Evolutionary conservation across 768 basidiomycete species (phyloP), one percentile per base, ranked within the genome.

Genomic region (Steccherinum ochraceum): DNA sequence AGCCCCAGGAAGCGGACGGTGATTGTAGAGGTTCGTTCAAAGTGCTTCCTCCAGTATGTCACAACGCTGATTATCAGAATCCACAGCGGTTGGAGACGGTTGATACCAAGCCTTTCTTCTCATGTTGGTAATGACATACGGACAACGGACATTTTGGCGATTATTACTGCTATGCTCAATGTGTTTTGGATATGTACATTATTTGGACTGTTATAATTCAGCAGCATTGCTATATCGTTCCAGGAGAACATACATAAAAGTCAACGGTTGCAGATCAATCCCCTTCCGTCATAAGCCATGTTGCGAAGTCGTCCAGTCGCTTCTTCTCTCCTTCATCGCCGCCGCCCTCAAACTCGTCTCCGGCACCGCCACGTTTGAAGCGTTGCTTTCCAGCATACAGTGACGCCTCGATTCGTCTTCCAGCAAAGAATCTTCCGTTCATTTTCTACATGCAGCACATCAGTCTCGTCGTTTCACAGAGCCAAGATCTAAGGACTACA

Each of bases 351-450:
- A 74, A 49, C 1, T 80, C 82, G n/a, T 84, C 84, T 2, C 76
- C 78, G 21, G 70, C 71, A 7, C 89, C 91, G 53, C 81, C 86
- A 49, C 87, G 85, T 56, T 74, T 79, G 74, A 88, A 97, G 40
- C 83, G 73, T 62, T 93, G 85, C 65, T 82, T 85, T 45, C 93
- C 94, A 23, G 78, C 75, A 64, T 83, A 94, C 12, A 96, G 71
- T 2, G 79, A 79, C 1, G 95, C 96, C 61, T 89, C 82, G 45
- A 99, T 74, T 41, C 79, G 77, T 41, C 90, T 78, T 12, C 91
- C 91, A 23, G 83, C 86, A 61, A 97, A 98, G 68, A 82, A 96
- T 39, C 94, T 77, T 5, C 90, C 90, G 57, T 94, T 80, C 93
- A 97, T 97, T 84, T 86, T 95, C 89, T 94, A 57, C 42, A 3